Percentiles rank a stretch among this genome's conserved stretches.
Evolutionary conservation across 768 basidiomycete species (phyloP).

Genomic region (Suillus lakei): DNA sequence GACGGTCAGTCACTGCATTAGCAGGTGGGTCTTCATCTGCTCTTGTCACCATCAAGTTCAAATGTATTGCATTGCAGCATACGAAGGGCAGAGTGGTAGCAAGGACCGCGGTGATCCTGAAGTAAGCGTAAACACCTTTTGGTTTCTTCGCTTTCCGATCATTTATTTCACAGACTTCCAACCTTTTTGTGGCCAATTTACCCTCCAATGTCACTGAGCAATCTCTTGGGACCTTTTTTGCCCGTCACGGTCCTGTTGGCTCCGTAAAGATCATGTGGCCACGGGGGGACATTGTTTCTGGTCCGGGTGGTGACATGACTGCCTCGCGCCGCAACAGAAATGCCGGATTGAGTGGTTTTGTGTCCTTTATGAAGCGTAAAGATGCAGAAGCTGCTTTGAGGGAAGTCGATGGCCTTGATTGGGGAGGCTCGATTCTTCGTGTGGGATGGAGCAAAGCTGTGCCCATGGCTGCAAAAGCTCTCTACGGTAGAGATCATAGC

Average conservation of each 20-base stretch:
- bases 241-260: constrained; percentile 89
- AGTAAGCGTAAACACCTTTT: constrained; percentile 45
- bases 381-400: constrained; percentile 90
- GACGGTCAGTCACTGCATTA: constrained; percentile 86
- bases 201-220: constrained; percentile 88
- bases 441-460: constrained; percentile 99
- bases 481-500: constrained; percentile 66
- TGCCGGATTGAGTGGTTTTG: constrained; percentile 90
- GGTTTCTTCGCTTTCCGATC: constrained; percentile 7
- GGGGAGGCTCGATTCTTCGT: constrained; percentile 87
- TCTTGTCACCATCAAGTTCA: constrained; percentile 4
- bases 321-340: constrained; percentile 70
- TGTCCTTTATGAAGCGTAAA: constrained; percentile 92
- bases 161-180: constrained; percentile 70
- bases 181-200: constrained; percentile 94
- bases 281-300: constrained; percentile 70
- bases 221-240: constrained; percentile 88
- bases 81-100: constrained; percentile 89
- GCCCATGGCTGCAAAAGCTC: constrained; percentile 75
- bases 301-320: constrained; percentile 80
- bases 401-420: constrained; percentile 91
- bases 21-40: constrained; percentile 60
- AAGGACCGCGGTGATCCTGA: constrained; percentile 89
- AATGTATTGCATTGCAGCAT: constrained; percentile 50
- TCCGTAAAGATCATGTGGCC: constrained; percentile 99